These are phyloP conservation scores for Laetiporus sulphureus DNA, from an alignment of 1,284 basidiomycete genomes.

Conservation along the genomic window DNA sequence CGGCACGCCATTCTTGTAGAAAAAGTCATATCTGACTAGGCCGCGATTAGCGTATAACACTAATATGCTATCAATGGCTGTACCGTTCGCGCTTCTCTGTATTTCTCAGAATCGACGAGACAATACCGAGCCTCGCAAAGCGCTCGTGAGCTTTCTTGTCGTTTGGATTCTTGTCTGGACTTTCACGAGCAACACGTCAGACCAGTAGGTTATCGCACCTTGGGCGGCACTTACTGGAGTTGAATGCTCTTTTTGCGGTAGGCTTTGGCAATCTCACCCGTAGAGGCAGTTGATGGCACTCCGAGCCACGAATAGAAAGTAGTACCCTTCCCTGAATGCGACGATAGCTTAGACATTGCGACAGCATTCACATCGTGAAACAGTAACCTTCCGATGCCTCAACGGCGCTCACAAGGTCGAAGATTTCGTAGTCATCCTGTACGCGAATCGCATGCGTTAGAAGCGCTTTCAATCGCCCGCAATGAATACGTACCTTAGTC, in stretches of 20 bases:
- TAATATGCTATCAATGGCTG: slow-evolving; percentile 21
- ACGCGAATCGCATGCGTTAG: slow-evolving; percentile 7
- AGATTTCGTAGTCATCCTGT: slow-evolving; percentile 91
- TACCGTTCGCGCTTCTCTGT: slow-evolving; percentile 72
- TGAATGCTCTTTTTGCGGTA: slow-evolving; percentile 86
- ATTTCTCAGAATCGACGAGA: slow-evolving; percentile 76
- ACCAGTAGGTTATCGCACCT: too few species aligned
- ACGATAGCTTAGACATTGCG: slow-evolving; percentile 2
- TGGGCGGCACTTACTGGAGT: slow-evolving; percentile 58
- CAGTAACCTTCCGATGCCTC: slow-evolving; percentile 71
- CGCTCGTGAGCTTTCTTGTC: slow-evolving; percentile 78
- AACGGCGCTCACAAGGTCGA: slow-evolving; percentile 86
- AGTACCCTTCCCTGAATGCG: slow-evolving; percentile 62
- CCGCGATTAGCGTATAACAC: slow-evolving; percentile 1
- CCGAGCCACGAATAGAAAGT: slow-evolving; percentile 88
- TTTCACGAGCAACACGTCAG: slow-evolving; percentile 25
- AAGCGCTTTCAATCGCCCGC: neutral
- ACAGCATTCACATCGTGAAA: slow-evolving; percentile 2
- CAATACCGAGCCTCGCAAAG: slow-evolving; percentile 84
- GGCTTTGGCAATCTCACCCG: slow-evolving; percentile 75
- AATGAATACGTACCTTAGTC: slow-evolving; percentile 48
- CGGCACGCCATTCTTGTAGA: slow-evolving; percentile 88
- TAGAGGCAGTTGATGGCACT: slow-evolving; percentile 62
- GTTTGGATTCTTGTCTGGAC: slow-evolving; percentile 90
- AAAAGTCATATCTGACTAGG: slow-evolving; percentile 71